These are phyloP conservation scores for Delitschia confertaspora DNA, from an alignment of 495 filamentous ascomycete species.

Conservation along the genomic window DNA sequence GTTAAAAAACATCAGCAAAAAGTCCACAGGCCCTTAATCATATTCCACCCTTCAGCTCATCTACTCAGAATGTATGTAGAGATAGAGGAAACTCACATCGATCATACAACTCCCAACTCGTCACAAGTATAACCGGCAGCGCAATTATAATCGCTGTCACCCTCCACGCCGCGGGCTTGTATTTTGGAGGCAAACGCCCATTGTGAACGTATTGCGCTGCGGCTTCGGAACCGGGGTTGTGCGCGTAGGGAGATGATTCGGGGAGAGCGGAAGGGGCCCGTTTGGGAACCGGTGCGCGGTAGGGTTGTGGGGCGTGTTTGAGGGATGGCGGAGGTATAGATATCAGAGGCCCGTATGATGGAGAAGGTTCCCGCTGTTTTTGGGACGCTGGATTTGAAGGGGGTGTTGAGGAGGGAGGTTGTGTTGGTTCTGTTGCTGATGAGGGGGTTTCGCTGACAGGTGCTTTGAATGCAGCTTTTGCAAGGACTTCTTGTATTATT, in stretches of 20 bases:
- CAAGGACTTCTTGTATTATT: constrained; percentile 21
- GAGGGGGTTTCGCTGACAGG: not conserved
- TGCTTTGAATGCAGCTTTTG: constrained; percentile 8
- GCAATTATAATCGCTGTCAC: constrained; percentile 22
- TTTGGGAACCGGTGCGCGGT: not conserved
- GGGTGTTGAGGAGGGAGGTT: not conserved
- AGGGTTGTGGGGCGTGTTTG: not conserved
- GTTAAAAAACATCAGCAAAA: no score
- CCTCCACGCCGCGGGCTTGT: constrained; percentile 17
- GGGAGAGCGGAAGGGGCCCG: not conserved
- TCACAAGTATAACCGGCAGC: constrained; percentile 21
- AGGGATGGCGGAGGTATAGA: not conserved
- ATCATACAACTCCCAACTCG: constrained; percentile 20
- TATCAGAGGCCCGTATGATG: constrained; percentile 1
- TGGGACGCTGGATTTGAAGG: not conserved
- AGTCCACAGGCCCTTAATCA: no score
- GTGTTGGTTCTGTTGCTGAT: not conserved
- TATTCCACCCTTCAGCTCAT: no score
- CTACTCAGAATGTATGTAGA: no score
- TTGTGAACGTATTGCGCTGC: not conserved
- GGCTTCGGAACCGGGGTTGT: not conserved
- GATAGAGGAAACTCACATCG: constrained; percentile 27
- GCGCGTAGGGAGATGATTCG: constrained; percentile 1
- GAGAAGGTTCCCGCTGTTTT: constrained; percentile 3
- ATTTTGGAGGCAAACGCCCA: constrained; percentile 11